Base-by-base conservation (phyloP, 257 asterid species). In the Solanum sparsipilum region DNA sequence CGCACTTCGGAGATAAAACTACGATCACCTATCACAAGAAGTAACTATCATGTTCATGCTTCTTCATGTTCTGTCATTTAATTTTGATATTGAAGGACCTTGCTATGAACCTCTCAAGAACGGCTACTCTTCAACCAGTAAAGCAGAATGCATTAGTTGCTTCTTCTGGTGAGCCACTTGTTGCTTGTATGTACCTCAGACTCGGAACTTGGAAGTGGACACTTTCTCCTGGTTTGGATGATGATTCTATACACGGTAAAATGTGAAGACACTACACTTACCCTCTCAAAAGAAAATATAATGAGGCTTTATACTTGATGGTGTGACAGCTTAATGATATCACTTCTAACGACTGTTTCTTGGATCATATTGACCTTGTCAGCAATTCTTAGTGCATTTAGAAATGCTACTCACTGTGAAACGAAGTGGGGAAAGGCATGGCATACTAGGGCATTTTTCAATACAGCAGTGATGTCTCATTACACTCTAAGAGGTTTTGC, bases 401-500 rank as follows among this genome's bases (percentile, higher is more conserved):
- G 90, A 38, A 94, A 94, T 87, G 94, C 99, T 13, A 93, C 99
- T 87, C 98, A 93, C 23, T 91, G 92, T 91, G 98, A 98, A 32
- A 89, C 96, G 32, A 94, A 92, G 90, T 97, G 98, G 98, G 99
- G 95, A 87, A 97, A 94, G 89, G 98, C 98, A 84, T 97, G 99
- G 99, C 99, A 97, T 91, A 95, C 92, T 46, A 96, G 99, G 99
- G 99, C 99, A 44, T 96, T 94, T 84, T 97, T 96, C 90, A 97
- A 96, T 84, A 97, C 99, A 60, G 99, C 99, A 72, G 99, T 96
- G 89, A 97, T 97, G 99, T 96, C 99, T 88, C 98, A 96, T 92
- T 96, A 96, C 90, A 94, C 97, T 44, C 90, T 91, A 91, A 93
- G 97, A 93, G 93, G 98, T 84, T 91, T 90, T 88, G 92, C 95